Conservation (phyloP, 345 rosid species). For the Syzygium grande region DNA sequence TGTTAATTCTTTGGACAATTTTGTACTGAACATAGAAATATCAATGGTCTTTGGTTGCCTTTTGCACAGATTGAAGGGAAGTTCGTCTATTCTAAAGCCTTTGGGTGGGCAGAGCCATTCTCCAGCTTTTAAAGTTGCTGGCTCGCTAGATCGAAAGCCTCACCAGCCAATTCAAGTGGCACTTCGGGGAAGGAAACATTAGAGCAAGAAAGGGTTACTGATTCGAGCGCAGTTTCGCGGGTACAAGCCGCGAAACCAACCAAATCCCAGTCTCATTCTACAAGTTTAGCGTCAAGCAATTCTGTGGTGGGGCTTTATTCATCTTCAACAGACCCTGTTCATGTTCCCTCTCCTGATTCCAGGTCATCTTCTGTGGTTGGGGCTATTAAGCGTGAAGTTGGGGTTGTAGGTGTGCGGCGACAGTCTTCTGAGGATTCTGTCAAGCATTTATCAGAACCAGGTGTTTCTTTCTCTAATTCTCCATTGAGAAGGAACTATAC, state of each 20-base stretch:
- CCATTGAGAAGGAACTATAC: constrained; percentile 37
- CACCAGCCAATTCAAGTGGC: constrained; percentile 19
- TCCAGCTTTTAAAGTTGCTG: constrained; percentile 23
- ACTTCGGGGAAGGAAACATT: constrained; percentile 13
- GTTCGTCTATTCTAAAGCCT: constrained; percentile 24
- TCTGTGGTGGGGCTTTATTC: constrained; percentile 75
- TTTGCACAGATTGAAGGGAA: constrained; percentile 29
- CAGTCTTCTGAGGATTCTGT: constrained; percentile 41
- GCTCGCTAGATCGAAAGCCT: constrained; percentile 18
- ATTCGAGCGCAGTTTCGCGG: constrained; percentile 16
- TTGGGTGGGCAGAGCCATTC: constrained; percentile 15
- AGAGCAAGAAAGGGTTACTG: constrained; percentile 22
- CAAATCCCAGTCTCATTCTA: constrained; percentile 25
- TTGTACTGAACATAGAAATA: not conserved
- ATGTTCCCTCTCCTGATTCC: constrained; percentile 90
- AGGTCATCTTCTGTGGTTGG: constrained; percentile 68
- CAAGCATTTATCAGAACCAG: constrained; percentile 34
- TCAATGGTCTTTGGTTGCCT: not conserved
- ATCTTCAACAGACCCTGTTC: constrained; percentile 88
- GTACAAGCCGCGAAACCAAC: constrained; percentile 24
- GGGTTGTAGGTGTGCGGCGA: constrained; percentile 64
- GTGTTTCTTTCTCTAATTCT: constrained; percentile 30
- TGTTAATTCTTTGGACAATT: not conserved
- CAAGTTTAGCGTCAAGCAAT: constrained; percentile 40
- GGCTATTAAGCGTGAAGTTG: constrained; percentile 92